phyloP scores from a whole-genome alignment of 805 yeast genomes.

The Pichia deserticola region DNA sequence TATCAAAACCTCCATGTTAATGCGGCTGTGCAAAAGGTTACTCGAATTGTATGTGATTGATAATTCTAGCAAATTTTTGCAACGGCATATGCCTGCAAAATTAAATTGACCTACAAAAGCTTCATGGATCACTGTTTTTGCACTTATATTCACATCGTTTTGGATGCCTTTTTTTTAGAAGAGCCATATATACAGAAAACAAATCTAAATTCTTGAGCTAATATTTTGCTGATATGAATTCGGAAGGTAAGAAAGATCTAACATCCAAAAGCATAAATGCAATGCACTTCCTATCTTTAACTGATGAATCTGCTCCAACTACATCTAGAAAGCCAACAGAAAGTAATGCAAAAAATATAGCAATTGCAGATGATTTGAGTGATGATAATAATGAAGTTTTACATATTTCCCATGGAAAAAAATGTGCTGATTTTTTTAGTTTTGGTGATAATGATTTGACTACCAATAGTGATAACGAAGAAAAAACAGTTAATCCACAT shows the following conservation, averaged over 20 bases:
- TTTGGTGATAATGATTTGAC: constrained; percentile 12
- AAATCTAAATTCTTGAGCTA: neutral
- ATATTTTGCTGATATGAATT: too few relatives aligned
- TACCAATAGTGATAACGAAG: constrained; percentile 7
- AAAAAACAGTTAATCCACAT: constrained; percentile 34
- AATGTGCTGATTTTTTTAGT: neutral
- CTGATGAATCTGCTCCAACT: neutral
- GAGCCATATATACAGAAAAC: too few relatives aligned
- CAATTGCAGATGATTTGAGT: neutral
- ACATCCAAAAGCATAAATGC: neutral
- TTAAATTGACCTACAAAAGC: too few relatives aligned
- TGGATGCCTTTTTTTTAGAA: too few relatives aligned
- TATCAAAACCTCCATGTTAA: too few relatives aligned
- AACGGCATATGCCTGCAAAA: too few relatives aligned
- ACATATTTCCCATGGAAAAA: neutral
- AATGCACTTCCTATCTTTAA: neutral
- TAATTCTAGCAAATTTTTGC: too few relatives aligned
- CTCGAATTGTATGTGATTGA: too few relatives aligned
- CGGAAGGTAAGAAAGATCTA: neutral
- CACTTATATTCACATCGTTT: too few relatives aligned
- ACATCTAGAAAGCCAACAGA: neutral
- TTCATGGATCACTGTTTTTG: too few relatives aligned
- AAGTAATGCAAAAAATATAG: neutral
- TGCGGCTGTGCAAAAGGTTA: too few relatives aligned
- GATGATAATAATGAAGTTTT: neutral